These are phyloP conservation scores for Eruca vesicaria DNA, from an alignment of 441 rosid species.

Conservation along the genomic window DNA sequence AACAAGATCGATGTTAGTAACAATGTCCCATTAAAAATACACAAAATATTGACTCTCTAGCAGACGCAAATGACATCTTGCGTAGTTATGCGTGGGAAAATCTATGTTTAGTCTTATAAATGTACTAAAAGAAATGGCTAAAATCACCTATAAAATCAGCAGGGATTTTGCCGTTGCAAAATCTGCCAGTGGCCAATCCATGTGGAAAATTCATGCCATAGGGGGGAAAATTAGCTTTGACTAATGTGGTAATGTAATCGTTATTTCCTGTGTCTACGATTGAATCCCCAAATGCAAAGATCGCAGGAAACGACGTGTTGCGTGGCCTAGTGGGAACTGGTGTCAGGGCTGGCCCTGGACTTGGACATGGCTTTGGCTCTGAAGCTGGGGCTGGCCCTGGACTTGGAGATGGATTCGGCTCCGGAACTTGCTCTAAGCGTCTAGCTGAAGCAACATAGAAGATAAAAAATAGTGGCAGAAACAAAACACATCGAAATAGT, in stretches of 20 bases:
- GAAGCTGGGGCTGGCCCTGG: neutral
- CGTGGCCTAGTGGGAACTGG: neutral
- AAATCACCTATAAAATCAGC: conserved; percentile 46
- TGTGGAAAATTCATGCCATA: conserved; percentile 47
- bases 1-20: neutral
- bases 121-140: neutral
- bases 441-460: conserved; percentile 19
- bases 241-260: conserved; percentile 39
- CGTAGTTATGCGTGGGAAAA: neutral
- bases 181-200: conserved; percentile 51
- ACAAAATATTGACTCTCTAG: neutral
- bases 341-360: neutral
- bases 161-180: conserved; percentile 52
- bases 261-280: conserved; percentile 52
- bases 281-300: conserved; percentile 58
- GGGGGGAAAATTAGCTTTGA: conserved; percentile 51
- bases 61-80: neutral
- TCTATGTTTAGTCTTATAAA: neutral
- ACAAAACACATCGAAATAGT: conserved; percentile 18
- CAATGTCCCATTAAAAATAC: neutral
- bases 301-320: conserved; percentile 42
- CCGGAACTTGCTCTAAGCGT: neutral
- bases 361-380: neutral
- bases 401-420: no score
- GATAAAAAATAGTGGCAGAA: neutral